Conservation (phyloP, 371 early-diverging fungal genomes). For the Sanchytrium tribonematis region DNA sequence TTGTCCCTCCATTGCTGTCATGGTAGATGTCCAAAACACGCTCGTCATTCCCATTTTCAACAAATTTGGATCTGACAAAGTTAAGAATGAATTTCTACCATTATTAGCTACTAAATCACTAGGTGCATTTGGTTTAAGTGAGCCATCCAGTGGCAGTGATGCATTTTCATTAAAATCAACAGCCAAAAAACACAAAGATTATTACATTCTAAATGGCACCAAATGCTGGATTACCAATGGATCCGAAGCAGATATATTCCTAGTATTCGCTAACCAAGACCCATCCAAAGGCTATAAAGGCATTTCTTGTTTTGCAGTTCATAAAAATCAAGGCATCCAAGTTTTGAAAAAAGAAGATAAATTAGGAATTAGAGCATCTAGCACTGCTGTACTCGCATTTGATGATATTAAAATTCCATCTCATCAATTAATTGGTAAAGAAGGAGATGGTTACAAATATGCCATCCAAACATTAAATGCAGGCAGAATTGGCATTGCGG, state of each 20-base stretch:
- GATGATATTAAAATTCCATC: conserved; percentile 74
- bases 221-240: conserved; percentile 33
- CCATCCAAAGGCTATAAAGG: conserved; percentile 85
- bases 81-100: conserved; percentile 57
- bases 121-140: conserved; percentile 83
- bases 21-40: conserved; percentile 93
- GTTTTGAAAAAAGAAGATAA: conserved; percentile 88
- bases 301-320: conserved; percentile 87
- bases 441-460: conserved; percentile 91
- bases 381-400: conserved; percentile 74
- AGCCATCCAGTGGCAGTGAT: conserved; percentile 73
- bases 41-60: conserved; percentile 79
- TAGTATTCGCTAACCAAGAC: conserved; percentile 89
- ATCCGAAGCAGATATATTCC: conserved; percentile 68
- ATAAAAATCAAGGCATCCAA: conserved; percentile 71
- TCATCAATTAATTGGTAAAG: conserved; percentile 59
- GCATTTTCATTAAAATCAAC: conserved; percentile 82
- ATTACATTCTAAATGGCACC: conserved; percentile 62
- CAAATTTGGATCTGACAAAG: conserved; percentile 39
- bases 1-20: conserved; percentile 67
- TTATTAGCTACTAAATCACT: conserved; percentile 42
- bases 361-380: conserved; percentile 84
- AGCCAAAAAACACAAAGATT: conserved; percentile 61
- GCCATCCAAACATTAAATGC: conserved; percentile 92
- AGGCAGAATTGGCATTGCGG: conserved; percentile 54